These are phyloP conservation scores for Rhizophagus prolifer DNA, from an alignment of 192 early-diverging fungal genomes.

Conservation along the genomic window DNA sequence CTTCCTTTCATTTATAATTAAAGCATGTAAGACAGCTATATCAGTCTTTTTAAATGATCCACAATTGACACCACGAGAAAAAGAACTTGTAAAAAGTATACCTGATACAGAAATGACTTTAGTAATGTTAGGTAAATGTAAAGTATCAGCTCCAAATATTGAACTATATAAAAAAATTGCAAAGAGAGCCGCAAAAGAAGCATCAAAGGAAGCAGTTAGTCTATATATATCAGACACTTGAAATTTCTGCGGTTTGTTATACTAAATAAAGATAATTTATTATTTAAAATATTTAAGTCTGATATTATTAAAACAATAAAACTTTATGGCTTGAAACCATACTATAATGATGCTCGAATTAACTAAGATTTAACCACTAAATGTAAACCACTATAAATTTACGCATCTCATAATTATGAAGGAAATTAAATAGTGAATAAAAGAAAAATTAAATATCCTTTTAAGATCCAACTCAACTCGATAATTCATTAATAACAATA, in stretches of 20 bases:
- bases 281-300: too few relatives aligned
- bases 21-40: constrained; percentile 44
- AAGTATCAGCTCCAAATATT: constrained; percentile 76
- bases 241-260: not conserved
- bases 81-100: constrained; percentile 78
- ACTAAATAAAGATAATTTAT: too few relatives aligned
- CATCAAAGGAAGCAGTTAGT: not conserved
- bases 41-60: constrained; percentile 39
- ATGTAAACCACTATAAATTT: too few relatives aligned
- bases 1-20: not conserved
- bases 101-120: constrained; percentile 80
- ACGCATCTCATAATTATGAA: too few relatives aligned
- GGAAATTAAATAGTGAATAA: too few relatives aligned
- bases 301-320: too few relatives aligned
- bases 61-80: constrained; percentile 55
- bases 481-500: not conserved
- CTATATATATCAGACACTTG: not conserved
- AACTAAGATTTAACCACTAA: too few relatives aligned
- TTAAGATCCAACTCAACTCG: not conserved
- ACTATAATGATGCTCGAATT: too few relatives aligned
- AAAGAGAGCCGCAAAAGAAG: constrained; percentile 40
- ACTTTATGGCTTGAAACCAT: too few relatives aligned
- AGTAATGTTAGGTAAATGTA: constrained; percentile 86
- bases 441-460: not conserved
- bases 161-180: constrained; percentile 59